Conservation (phyloP, 1,284 basidiomycete genomes). For the Blastosporella zonata region DNA sequence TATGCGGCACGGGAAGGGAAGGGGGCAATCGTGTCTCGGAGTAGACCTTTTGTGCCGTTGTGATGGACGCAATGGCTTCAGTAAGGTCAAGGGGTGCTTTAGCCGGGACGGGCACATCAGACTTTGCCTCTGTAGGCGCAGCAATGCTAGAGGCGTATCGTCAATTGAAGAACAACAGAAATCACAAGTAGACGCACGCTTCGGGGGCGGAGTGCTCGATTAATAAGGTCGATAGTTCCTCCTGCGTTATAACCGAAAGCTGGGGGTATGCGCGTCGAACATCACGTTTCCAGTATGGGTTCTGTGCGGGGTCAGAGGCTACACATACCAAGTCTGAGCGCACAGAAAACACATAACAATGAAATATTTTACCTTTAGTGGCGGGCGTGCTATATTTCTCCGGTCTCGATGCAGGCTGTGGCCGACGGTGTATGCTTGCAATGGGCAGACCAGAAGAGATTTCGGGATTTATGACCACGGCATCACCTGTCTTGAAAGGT, state of each 20-base stretch:
- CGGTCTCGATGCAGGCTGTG: constrained; percentile 82
- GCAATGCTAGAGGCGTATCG: constrained; percentile 43
- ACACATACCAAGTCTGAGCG: constrained; percentile 6
- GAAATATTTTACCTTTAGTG: constrained; percentile 65
- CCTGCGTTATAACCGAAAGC: constrained; percentile 80
- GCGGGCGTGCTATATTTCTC: constrained; percentile 87
- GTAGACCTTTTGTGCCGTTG: constrained; percentile 60
- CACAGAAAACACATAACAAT: constrained; percentile 3
- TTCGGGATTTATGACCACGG: constrained; percentile 78
- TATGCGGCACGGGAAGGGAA: constrained; percentile 56
- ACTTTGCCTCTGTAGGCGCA: constrained; percentile 48
- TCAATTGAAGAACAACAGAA: constrained; percentile 1
- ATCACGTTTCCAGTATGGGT: constrained; percentile 94
- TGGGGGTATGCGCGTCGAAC: constrained; percentile 89
- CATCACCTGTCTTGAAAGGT: constrained; percentile 55
- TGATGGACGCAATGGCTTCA: constrained; percentile 66
- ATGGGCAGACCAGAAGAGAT: constrained; percentile 92
- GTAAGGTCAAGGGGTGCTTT: constrained; percentile 56
- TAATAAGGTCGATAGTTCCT: constrained; percentile 77
- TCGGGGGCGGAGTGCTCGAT: constrained; percentile 73
- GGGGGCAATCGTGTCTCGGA: constrained; percentile 72
- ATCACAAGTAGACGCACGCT: constrained; percentile 46
- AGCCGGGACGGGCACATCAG: constrained; percentile 46
- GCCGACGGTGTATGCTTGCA: constrained; percentile 71
- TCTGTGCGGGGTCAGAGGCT: constrained; percentile 82